Conservation (phyloP, 139 green algal genomes). For the Gonium pectorale region DNA sequence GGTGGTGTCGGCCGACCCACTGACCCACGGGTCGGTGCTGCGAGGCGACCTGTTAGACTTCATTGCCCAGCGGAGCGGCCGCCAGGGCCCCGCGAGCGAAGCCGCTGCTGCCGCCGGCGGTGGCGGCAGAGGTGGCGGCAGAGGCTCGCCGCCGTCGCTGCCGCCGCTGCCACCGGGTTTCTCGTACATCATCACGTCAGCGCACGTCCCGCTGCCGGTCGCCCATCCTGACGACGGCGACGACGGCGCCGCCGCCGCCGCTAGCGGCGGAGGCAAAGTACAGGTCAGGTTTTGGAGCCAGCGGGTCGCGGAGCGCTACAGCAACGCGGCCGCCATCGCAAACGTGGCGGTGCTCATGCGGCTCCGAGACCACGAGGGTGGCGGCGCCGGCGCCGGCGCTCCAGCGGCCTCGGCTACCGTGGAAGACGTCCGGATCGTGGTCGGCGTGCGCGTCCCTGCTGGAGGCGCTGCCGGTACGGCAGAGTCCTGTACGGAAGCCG, state of each 20-base stretch:
- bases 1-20: neutral
- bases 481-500: too few species aligned
- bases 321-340: constrained; percentile 61
- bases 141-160: too few species aligned
- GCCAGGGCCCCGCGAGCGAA: too few species aligned
- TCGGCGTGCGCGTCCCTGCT: neutral
- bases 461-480: too few species aligned
- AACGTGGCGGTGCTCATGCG: constrained; percentile 57
- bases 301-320: constrained; percentile 62
- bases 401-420: neutral
- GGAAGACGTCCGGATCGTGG: neutral
- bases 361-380: neutral
- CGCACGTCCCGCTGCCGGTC: neutral
- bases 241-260: too few species aligned
- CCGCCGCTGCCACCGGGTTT: neutral
- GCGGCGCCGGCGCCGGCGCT: too few species aligned
- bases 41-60: neutral
- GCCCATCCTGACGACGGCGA: too few species aligned
- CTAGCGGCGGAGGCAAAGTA: too few species aligned
- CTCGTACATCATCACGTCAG: neutral
- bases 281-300: constrained; percentile 60
- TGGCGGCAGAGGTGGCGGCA: too few species aligned
- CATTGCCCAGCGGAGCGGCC: too few species aligned
- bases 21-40: neutral
- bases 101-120: too few species aligned